These are phyloP conservation scores for Cyanidiococcus yangmingshanensis DNA, from an alignment of 23 red algal species.

Conservation along the genomic window DNA sequence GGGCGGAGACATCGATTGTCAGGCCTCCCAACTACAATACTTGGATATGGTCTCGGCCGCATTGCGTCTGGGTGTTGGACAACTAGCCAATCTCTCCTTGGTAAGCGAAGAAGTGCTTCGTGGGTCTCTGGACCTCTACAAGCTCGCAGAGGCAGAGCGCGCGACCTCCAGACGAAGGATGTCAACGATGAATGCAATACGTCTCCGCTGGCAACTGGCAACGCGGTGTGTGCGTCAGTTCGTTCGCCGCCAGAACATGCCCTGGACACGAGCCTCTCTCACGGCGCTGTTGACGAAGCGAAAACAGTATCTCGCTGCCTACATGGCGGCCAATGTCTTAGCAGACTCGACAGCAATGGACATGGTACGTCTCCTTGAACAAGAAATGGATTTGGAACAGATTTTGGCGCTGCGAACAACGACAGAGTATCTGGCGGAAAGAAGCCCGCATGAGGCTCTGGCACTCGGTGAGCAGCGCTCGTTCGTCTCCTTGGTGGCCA, in stretches of 20 bases:
- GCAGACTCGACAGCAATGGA: not conserved
- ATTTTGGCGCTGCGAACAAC: not conserved
- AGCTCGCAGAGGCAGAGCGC: not conserved
- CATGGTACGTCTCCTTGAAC: not conserved
- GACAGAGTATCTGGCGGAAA: not conserved
- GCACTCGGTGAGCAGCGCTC: not conserved
- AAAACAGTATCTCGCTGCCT: not conserved
- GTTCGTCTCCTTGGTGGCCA: not conserved
- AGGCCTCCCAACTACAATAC: not conserved
- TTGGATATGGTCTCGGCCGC: slow-evolving; percentile 5
- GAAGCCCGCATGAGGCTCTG: not conserved
- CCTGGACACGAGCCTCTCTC: not conserved
- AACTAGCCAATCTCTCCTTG: not conserved
- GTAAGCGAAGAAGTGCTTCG: not conserved
- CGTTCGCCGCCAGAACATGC: not conserved
- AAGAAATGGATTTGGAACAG: not conserved
- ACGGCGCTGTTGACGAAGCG: not conserved
- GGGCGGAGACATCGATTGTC: not conserved
- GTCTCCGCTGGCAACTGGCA: not conserved
- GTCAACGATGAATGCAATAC: not conserved
- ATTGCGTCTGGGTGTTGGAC: not conserved
- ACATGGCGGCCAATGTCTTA: not conserved
- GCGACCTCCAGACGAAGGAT: not conserved
- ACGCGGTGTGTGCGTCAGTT: not conserved
- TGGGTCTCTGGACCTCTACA: not conserved